Conservation (phyloP, 768 basidiomycete species). For the Kwoniella heveanensis region DNA sequence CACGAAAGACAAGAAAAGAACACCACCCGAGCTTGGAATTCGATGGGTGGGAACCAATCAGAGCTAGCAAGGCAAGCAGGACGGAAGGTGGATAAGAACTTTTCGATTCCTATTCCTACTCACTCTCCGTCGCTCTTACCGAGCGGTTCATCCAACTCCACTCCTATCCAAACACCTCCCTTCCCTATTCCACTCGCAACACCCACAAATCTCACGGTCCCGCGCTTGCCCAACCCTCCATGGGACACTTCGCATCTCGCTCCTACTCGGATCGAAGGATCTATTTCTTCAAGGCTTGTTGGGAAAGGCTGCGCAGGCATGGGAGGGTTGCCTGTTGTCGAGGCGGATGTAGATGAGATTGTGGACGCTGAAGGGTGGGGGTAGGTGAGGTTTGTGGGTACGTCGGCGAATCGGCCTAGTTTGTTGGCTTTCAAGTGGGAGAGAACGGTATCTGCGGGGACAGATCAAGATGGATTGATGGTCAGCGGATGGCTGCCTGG, state of each 20-base stretch:
- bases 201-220: conserved; percentile 83
- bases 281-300: conserved; percentile 36
- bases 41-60: too few relatives aligned
- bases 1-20: too few relatives aligned
- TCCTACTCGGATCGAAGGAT: conserved; percentile 65
- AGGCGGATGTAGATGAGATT: not conserved
- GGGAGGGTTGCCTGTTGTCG: not conserved
- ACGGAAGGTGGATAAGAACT: too few relatives aligned
- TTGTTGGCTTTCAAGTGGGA: conserved; percentile 83
- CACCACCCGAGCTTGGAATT: too few relatives aligned
- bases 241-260: conserved; percentile 83
- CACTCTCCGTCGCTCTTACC: conserved; percentile 96
- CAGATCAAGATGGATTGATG: too few relatives aligned
- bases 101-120: too few relatives aligned
- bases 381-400: conserved; percentile 37
- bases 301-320: conserved; percentile 49
- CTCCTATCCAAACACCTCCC: conserved; percentile 75
- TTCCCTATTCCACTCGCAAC: conserved; percentile 73
- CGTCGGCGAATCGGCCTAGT: conserved; percentile 78
- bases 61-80: too few relatives aligned
- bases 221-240: conserved; percentile 74
- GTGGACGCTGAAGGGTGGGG: not conserved
- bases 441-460: conserved; percentile 78
- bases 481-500: too few relatives aligned
- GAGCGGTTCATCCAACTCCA: conserved; percentile 92